Base-by-base conservation (phyloP, 1,284 basidiomycete species). In the Irpex rosettiformis region DNA sequence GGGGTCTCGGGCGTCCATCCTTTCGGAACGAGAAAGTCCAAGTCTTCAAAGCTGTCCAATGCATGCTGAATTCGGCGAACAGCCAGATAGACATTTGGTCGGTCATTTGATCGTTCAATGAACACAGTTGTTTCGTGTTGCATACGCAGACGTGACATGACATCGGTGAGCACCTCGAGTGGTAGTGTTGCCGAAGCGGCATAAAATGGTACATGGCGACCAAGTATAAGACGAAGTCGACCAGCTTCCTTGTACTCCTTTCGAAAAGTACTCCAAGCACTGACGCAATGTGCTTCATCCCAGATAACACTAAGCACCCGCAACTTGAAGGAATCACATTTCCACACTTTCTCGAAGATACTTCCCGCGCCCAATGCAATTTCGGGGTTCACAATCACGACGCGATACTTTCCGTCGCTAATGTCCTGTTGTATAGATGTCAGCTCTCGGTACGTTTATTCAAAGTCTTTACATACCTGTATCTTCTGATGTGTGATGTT, bases 241-340 rank as follows among this genome's bases (percentile, higher is more conserved):
- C n/a, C 61, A 28, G 71, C 51, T 24, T 72, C 48, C 11, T 58
- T 56, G 63, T 71, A 76, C 57, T 74, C 69, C 6, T 61, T 65
- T 2, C 69, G 64, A 59, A 76, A 75, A 0, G 43, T 29, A 10
- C 73, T 72, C 75, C 75, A 77, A 48, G 67, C 58, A 29, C 66
- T 71, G 37, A 75, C 66, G 56, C 73, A 75, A 48, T 77, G 74
- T 0, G 58, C 74, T 63, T 77, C 72, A 58, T 77, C 74, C 52
- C 71, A 70, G 1, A 70, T 62, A 13, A 77, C 45, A 58, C 63
- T 67, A 6, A 72, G 27, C 1, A 76, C 40, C 1, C 54, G 40
- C 3, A 29, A 56, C 16, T 61, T 64, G 52, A 77, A 68, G 1
- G 49, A 47, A 0, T 61, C 28, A 4, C 68, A 61, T 13, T 65